Evolutionary conservation across 176 grass and related monocot genomes (phyloP), one percentile per base, ranked within the genome.

Genomic region (Triticum turgidum): DNA sequence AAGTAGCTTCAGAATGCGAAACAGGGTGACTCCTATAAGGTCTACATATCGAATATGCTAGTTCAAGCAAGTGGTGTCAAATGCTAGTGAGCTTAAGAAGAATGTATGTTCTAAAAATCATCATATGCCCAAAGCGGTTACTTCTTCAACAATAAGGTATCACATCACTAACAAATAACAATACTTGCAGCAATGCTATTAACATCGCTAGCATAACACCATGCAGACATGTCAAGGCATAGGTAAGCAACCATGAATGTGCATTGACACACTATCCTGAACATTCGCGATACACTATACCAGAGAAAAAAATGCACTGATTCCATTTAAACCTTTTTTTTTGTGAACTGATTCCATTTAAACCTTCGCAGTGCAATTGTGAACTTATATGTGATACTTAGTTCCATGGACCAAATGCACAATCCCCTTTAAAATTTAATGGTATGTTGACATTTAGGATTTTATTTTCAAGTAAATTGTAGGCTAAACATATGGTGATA

Each of bases 1-100:
- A 71, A 86, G 20, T 74, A 71, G 13, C 29, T 80, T 44, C 47
- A 76, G 42, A 62, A 69, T 66, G 11, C 41, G 29, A 80, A 80
- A 34, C 32, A 56, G 58, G 17, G 11, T 70, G 56, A 76, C 33
- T 66, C 58, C 27, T 37, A 32, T 52, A 81, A 74, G 69, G 33
- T 38, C 51, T 63, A 67, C 22, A 68, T 82, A 20, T 37, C 15
- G 4, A 87, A 29, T 59, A 32, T 35, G 24, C 3, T 32, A 77
- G 4, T 33, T 22, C 9, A 22, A 76, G 11, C 17, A 47, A 67
- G 11, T 41, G 29, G 14, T 32, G 65, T n/a, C 33, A 89, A 88
- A 68, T 63, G 7, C 41, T 29, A 74, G 22, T 15, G 39, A 70
- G n/a, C 45, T 35, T 20, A 61, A 71, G 44, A 21, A 87, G 21